A percentile compares a stretch with the other conserved stretches of the same genome.
These are phyloP conservation scores for Pichia sp. DNA, from an alignment of 1,139 yeast species.

Conservation along the genomic window DNA sequence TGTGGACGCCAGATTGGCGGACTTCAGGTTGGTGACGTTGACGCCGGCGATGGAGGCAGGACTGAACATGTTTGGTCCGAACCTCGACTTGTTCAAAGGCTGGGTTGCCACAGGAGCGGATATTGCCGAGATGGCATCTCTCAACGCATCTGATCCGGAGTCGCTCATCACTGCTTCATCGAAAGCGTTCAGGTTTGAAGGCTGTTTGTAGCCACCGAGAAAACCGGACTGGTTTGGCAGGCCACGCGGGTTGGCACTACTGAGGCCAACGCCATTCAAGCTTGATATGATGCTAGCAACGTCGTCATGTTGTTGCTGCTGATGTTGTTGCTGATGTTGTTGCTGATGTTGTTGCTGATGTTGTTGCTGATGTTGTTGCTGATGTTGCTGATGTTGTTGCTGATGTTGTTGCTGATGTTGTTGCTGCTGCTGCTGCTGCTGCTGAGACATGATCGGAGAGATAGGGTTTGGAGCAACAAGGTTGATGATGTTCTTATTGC, in stretches of 20 bases:
- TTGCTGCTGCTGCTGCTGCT: neutral
- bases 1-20: slow-evolving; percentile 17
- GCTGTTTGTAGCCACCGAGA: slow-evolving; percentile 17
- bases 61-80: slow-evolving; percentile 39
- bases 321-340: slow-evolving; percentile 1
- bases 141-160: slow-evolving; percentile 30
- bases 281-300: slow-evolving; percentile 44
- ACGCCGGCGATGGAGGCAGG: slow-evolving; percentile 58
- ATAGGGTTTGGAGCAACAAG: slow-evolving; percentile 22
- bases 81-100: slow-evolving; percentile 15
- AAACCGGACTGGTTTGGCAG: slow-evolving; percentile 6
- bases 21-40: slow-evolving; percentile 23
- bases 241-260: slow-evolving; percentile 11
- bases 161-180: slow-evolving; percentile 29
- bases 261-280: slow-evolving; percentile 30
- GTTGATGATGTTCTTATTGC: slow-evolving; percentile 13
- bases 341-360: slow-evolving; percentile 3
- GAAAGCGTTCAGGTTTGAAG: slow-evolving; percentile 4
- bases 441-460: slow-evolving; percentile 17
- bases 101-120: slow-evolving; percentile 29
- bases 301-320: slow-evolving; percentile 35
- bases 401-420: slow-evolving; percentile 6
- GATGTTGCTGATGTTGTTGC: slow-evolving; percentile 1
- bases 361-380: slow-evolving; percentile 6
- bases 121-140: slow-evolving; percentile 32